Evolutionary conservation across 139 green algal species (phyloP).

Genomic region (Monoraphidium neglectum): DNA sequence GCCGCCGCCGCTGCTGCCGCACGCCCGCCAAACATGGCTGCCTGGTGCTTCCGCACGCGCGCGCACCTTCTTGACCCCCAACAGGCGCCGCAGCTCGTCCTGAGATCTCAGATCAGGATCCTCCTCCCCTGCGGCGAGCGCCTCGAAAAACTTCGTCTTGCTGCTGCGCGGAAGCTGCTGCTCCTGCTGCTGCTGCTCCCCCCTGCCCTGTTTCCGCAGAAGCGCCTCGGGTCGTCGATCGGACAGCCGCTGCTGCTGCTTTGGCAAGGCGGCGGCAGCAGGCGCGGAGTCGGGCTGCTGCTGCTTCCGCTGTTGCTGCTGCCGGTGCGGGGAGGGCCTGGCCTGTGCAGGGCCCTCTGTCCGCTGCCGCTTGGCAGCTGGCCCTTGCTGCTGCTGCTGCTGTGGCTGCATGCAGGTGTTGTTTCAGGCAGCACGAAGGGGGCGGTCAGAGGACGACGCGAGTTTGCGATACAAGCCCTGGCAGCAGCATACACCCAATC

Average conservation of each 20-base stretch:
- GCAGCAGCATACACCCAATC: too few species aligned
- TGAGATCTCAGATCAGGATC: conserved; percentile 1
- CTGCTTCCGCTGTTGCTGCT: conserved; percentile 6
- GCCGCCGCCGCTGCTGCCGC: too few species aligned
- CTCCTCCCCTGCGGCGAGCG: conserved; percentile 1
- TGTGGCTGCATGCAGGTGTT: background rate
- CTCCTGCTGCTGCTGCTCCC: conserved; percentile 8
- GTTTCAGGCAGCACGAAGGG: too few species aligned
- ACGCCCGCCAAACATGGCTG: too few species aligned
- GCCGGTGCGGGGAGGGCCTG: background rate
- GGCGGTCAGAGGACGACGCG: too few species aligned
- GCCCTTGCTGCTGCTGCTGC: conserved; percentile 4
- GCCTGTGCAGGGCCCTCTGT: background rate
- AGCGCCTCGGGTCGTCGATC: background rate
- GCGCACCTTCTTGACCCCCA: conserved; percentile 27
- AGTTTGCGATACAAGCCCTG: too few species aligned
- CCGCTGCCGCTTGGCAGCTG: background rate
- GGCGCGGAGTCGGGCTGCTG: background rate
- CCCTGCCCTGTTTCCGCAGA: background rate
- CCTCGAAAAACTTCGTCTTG: conserved; percentile 20
- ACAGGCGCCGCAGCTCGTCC: conserved; percentile 6
- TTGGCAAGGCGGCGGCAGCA: background rate
- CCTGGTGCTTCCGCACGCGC: too few species aligned
- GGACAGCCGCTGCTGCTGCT: too few species aligned
- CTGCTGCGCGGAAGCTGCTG: background rate